phyloP scores from a whole-genome alignment of 352 stramenopile genomes.

The Phytophthora foliorum region DNA sequence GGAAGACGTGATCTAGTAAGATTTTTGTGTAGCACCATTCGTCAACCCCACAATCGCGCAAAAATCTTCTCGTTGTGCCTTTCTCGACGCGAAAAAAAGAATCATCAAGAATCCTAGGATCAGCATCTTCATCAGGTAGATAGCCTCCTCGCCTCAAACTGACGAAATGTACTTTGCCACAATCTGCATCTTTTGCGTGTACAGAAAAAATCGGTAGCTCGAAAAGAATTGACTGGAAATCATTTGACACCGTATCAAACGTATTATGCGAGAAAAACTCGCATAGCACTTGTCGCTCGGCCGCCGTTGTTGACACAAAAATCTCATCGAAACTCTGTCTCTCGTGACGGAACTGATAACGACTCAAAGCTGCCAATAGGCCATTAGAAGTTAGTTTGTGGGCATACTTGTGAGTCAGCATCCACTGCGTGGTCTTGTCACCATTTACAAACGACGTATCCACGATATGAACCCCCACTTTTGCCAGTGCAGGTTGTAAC shows the following conservation, averaged over 20 bases:
- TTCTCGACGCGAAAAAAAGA: slow-evolving; percentile 59
- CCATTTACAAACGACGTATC: slow-evolving; percentile 52
- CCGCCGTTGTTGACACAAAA: slow-evolving; percentile 37
- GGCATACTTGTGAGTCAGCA: slow-evolving; percentile 51
- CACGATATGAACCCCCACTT: slow-evolving; percentile 55
- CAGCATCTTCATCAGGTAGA: slow-evolving; percentile 52
- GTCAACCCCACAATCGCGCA: slow-evolving; percentile 58
- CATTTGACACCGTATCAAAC: slow-evolving; percentile 42
- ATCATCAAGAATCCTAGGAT: slow-evolving; percentile 56
- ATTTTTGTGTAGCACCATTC: slow-evolving; percentile 68
- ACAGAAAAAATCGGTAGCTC: slow-evolving; percentile 66
- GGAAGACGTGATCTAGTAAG: slow-evolving; percentile 73
- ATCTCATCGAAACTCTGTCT: slow-evolving; percentile 50
- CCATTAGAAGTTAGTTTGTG: slow-evolving; percentile 58
- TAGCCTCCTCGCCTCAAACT: slow-evolving; percentile 48
- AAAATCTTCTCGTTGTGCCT: slow-evolving; percentile 49
- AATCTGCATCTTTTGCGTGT: slow-evolving; percentile 18
- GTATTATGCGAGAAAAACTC: slow-evolving; percentile 56
- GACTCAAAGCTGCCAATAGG: slow-evolving; percentile 48
- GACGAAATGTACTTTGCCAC: slow-evolving; percentile 20
- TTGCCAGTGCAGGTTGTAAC: slow-evolving; percentile 43
- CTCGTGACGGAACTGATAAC: slow-evolving; percentile 42
- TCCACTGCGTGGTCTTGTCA: slow-evolving; percentile 53
- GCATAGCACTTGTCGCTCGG: slow-evolving; percentile 47
- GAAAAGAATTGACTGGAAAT: slow-evolving; percentile 47